A percentile compares a stretch with the other conserved stretches of the same genome.
Evolutionary conservation across 257 asterid species (phyloP).

Genomic region (Solanum peruvianum): DNA sequence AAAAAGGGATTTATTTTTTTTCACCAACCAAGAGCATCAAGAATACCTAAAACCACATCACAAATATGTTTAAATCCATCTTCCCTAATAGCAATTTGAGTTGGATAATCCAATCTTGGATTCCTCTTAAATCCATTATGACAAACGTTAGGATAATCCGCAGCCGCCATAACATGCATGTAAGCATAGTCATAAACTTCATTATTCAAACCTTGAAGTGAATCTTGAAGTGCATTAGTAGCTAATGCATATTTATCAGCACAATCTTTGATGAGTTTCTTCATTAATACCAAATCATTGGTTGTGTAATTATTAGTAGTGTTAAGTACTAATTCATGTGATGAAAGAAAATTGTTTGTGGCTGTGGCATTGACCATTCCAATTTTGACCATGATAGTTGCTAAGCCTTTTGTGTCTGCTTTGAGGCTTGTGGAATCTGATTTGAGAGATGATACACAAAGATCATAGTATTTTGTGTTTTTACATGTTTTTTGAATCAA

Average conservation of each 20-base stretch:
- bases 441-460: slow-evolving; percentile 59
- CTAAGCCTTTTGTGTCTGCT: slow-evolving; percentile 60
- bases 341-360: slow-evolving; percentile 44
- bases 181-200: slow-evolving; percentile 76
- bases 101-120: slow-evolving; percentile 43
- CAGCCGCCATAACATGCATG: slow-evolving; percentile 79
- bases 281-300: slow-evolving; percentile 7
- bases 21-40: slow-evolving; percentile 33
- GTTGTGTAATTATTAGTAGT: slow-evolving; percentile 18
- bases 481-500: slow-evolving; percentile 64
- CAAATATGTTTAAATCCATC: slow-evolving; percentile 69
- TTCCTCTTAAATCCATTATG: slow-evolving; percentile 39
- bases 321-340: slow-evolving; percentile 7
- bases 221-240: slow-evolving; percentile 38
- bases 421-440: slow-evolving; percentile 40
- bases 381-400: slow-evolving; percentile 40
- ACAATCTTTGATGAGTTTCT: slow-evolving; percentile 49
- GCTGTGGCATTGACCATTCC: slow-evolving; percentile 63
- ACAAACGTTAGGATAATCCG: slow-evolving; percentile 72
- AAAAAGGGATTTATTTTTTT: background rate
- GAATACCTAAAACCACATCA: slow-evolving; percentile 62
- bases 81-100: slow-evolving; percentile 44
- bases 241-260: slow-evolving; percentile 58
- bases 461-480: slow-evolving; percentile 57
- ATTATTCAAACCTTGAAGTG: slow-evolving; percentile 37